Conservation (phyloP, 805 yeast species). For the Nakazawaea populi region DNA sequence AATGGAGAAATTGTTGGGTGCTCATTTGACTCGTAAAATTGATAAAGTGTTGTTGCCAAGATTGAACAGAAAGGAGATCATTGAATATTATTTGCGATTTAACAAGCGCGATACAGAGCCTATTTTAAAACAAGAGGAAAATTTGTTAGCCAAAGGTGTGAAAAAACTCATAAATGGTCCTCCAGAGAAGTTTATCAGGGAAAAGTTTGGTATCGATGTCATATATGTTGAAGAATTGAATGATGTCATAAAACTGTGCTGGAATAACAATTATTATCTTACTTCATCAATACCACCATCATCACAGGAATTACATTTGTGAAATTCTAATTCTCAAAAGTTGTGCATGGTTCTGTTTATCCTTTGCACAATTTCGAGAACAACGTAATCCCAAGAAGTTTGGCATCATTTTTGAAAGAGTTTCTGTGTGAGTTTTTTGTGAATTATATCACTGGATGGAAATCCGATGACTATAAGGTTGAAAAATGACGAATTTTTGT, state of each 20-base stretch:
- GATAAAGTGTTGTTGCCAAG: constrained; percentile 63
- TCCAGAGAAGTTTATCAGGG: constrained; percentile 44
- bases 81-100: constrained; percentile 43
- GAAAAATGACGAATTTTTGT: too few species aligned
- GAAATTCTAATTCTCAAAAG: background rate
- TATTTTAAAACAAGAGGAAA: constrained; percentile 21
- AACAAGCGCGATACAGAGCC: constrained; percentile 14
- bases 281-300: background rate
- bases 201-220: constrained; percentile 53
- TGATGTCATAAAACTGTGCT: constrained; percentile 68
- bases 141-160: constrained; percentile 12
- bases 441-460: too few species aligned
- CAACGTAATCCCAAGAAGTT: too few species aligned
- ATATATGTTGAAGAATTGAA: constrained; percentile 70
- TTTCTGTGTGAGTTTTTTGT: too few species aligned
- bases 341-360: too few species aligned
- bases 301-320: background rate
- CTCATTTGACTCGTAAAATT: constrained; percentile 59
- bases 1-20: constrained; percentile 72
- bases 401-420: too few species aligned
- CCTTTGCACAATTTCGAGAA: too few species aligned
- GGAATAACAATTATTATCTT: constrained; percentile 41
- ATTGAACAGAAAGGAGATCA: constrained; percentile 62
- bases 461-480: too few species aligned
- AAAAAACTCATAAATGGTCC: constrained; percentile 21